Evolutionary conservation across 345 rosid genomes (phyloP).

Genomic region (Lepidium sativum): DNA sequence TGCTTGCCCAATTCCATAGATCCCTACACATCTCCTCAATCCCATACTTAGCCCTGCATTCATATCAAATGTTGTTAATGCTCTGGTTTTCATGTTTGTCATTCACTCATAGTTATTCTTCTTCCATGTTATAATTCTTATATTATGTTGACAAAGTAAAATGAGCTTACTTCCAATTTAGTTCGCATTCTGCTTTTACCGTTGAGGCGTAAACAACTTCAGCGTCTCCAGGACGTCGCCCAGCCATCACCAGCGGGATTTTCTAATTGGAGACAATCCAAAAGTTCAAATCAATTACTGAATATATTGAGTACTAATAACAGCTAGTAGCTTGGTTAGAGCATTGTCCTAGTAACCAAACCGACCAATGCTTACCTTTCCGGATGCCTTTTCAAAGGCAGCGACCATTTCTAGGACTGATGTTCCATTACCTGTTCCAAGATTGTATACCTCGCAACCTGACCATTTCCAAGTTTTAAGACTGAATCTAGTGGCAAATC

Average conservation of each 20-base stretch:
- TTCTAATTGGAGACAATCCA: slow-evolving; percentile 31
- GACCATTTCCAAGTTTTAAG: not conserved
- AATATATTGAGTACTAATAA: not conserved
- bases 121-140: not conserved
- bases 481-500: not conserved
- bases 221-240: slow-evolving; percentile 83
- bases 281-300: not conserved
- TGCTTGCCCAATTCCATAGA: slow-evolving; percentile 96
- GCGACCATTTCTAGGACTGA: slow-evolving; percentile 95
- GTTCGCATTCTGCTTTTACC: slow-evolving; percentile 61
- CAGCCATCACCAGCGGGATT: slow-evolving; percentile 73
- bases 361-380: slow-evolving; percentile 45
- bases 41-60: slow-evolving; percentile 68
- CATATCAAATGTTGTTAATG: not conserved
- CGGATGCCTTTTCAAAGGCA: slow-evolving; percentile 92
- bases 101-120: not conserved
- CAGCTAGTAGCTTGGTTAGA: not conserved
- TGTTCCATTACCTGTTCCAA: slow-evolving; percentile 97
- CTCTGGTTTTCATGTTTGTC: not conserved
- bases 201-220: slow-evolving; percentile 87
- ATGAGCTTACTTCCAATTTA: slow-evolving; percentile 85
- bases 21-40: slow-evolving; percentile 92
- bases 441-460: slow-evolving; percentile 96
- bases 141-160: not conserved
- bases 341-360: not conserved